phyloP scores from a whole-genome alignment of 805 yeast genomes.

The Myxozyma melibiosi region DNA sequence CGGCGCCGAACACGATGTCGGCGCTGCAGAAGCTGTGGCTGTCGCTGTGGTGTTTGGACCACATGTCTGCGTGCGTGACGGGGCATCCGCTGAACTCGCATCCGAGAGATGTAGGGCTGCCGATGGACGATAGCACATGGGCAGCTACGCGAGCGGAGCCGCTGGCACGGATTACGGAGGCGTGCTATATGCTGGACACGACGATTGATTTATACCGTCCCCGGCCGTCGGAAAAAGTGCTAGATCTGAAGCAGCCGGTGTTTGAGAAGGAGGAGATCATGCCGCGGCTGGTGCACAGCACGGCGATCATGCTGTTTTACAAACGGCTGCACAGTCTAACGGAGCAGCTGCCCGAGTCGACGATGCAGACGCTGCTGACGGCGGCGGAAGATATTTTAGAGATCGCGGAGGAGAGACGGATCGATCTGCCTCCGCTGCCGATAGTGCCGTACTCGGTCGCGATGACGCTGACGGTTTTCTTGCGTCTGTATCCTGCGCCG shows the following conservation, averaged over 20 bases:
- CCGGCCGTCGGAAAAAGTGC: slow-evolving; percentile 8
- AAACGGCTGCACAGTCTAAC: slow-evolving; percentile 35
- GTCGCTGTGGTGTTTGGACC: slow-evolving; percentile 46
- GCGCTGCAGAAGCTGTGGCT: slow-evolving; percentile 42
- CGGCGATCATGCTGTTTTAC: slow-evolving; percentile 40
- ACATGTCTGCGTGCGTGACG: slow-evolving; percentile 45
- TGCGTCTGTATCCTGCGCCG: slow-evolving; percentile 39
- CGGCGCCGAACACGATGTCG: slow-evolving; percentile 31
- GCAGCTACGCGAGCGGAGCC: slow-evolving; percentile 33
- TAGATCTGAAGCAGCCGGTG: slow-evolving; percentile 12
- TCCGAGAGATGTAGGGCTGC: slow-evolving; percentile 45
- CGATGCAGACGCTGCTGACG: slow-evolving; percentile 17
- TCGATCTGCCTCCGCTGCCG: slow-evolving; percentile 38
- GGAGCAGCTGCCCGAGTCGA: slow-evolving; percentile 23
- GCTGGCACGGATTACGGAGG: slow-evolving; percentile 39
- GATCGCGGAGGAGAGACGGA: slow-evolving; percentile 7
- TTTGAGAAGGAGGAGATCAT: slow-evolving; percentile 16
- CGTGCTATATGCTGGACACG: slow-evolving; percentile 42
- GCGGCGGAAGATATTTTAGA: slow-evolving; percentile 24
- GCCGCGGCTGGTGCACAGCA: slow-evolving; percentile 36
- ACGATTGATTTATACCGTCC: slow-evolving; percentile 47
- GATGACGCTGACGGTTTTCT: slow-evolving; percentile 42
- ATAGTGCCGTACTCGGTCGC: slow-evolving; percentile 42
- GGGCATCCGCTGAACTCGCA: slow-evolving; percentile 45
- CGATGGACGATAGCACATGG: slow-evolving; percentile 31